Percentiles rank a stretch among this genome's conserved stretches.
Evolutionary conservation across 805 yeast species (phyloP).

Genomic region (Ogataea ramenticola): DNA sequence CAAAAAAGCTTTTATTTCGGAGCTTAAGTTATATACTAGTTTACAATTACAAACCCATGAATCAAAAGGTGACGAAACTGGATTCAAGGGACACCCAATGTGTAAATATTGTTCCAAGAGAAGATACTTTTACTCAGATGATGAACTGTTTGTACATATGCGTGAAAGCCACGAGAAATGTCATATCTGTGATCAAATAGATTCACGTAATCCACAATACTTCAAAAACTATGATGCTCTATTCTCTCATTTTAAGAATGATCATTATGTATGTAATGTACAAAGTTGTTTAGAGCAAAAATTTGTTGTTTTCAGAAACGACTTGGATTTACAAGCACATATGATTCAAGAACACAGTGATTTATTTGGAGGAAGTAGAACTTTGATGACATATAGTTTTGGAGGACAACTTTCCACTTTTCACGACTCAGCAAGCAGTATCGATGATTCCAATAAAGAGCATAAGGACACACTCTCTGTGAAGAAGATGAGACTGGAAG

Average conservation of each 20-base stretch:
- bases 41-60: constrained; percentile 66
- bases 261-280: constrained; percentile 74
- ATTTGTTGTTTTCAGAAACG: constrained; percentile 87
- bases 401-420: constrained; percentile 55
- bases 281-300: constrained; percentile 78
- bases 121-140: constrained; percentile 82
- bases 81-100: constrained; percentile 83
- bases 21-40: constrained; percentile 53
- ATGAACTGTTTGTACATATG: constrained; percentile 77
- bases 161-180: constrained; percentile 84
- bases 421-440: constrained; percentile 11
- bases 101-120: constrained; percentile 74
- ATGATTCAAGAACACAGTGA: constrained; percentile 76
- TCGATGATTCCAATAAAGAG: constrained; percentile 13
- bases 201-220: constrained; percentile 59
- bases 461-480: constrained; percentile 34
- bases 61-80: constrained; percentile 62
- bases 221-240: constrained; percentile 71
- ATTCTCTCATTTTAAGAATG: constrained; percentile 62
- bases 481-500: constrained; percentile 63
- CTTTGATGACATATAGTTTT: constrained; percentile 28
- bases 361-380: constrained; percentile 37
- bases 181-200: constrained; percentile 73
- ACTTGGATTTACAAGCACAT: constrained; percentile 81
- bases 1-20: constrained; percentile 71